Conservation (phyloP, 2,329 filamentous ascomycete species). For the Hymenoscyphus albidus region DNA sequence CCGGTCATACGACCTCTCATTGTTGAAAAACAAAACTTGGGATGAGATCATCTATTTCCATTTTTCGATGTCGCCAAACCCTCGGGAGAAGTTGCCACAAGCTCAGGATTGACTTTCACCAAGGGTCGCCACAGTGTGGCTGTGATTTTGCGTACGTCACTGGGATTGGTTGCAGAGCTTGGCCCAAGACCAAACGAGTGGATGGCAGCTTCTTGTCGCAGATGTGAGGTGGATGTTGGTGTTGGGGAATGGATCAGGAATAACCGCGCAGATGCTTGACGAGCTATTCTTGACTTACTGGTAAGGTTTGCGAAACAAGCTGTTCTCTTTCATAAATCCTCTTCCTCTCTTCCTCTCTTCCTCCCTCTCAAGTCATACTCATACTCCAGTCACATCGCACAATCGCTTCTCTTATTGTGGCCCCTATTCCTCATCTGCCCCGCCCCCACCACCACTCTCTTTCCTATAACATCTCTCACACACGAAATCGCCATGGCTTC, state of each 20-base stretch:
- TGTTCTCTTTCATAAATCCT: not conserved
- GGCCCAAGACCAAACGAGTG: not conserved
- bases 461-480: not conserved
- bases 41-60: not conserved
- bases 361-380: not conserved
- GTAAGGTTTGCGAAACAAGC: not conserved
- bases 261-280: not conserved
- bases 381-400: not conserved
- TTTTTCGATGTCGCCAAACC: not conserved
- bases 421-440: not conserved
- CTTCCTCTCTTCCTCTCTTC: not conserved
- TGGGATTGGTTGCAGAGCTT: not conserved
- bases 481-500: slow-evolving; percentile 25
- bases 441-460: slow-evolving; percentile 1
- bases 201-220: not conserved
- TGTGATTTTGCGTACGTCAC: not conserved
- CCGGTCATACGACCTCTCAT: not conserved
- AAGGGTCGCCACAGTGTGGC: not conserved
- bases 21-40: not conserved
- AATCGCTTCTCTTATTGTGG: not conserved
- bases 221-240: not conserved
- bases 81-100: not conserved
- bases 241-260: not conserved
- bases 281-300: not conserved
- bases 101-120: not conserved